A percentile compares a stretch with the other conserved stretches of the same genome.
These are phyloP conservation scores for Cercospora citrullina DNA, from an alignment of 2,329 filamentous ascomycete species.

Conservation along the genomic window DNA sequence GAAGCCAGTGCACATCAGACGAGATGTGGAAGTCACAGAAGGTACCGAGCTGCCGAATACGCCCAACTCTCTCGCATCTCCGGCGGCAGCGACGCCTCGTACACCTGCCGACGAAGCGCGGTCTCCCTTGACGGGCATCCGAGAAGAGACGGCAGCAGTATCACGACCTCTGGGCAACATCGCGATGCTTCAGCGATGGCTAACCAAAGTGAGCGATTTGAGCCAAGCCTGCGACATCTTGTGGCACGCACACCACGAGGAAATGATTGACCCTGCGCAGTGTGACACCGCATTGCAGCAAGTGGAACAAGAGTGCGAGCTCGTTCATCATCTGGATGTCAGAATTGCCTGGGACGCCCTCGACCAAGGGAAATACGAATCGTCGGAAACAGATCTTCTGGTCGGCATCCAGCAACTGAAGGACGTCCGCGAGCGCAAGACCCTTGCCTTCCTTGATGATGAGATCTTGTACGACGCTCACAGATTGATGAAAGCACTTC, in stretches of 20 bases:
- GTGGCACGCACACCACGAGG: not conserved
- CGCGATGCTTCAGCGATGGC: not conserved
- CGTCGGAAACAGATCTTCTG: not conserved
- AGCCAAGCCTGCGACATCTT: not conserved
- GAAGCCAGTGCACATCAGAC: not conserved
- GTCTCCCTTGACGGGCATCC: not conserved
- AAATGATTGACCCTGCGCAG: not conserved
- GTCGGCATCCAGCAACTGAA: not conserved
- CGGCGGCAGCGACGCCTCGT: not conserved
- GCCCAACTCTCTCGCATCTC: not conserved
- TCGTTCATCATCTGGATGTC: not conserved
- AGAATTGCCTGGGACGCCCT: not conserved
- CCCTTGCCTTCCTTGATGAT: not conserved
- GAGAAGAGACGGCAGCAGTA: not conserved
- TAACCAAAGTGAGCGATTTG: constrained; percentile 8
- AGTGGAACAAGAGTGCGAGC: not conserved
- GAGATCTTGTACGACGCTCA: not conserved
- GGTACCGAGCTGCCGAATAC: not conserved
- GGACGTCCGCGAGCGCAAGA: not conserved
- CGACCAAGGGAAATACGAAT: not conserved
- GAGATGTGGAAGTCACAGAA: not conserved
- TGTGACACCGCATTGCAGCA: not conserved
- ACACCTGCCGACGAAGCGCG: not conserved
- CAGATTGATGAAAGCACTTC: not conserved
- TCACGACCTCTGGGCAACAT: not conserved